These are phyloP conservation scores for Mortierella sp. DNA, from an alignment of 371 early-diverging fungal genomes.

Conservation along the genomic window DNA sequence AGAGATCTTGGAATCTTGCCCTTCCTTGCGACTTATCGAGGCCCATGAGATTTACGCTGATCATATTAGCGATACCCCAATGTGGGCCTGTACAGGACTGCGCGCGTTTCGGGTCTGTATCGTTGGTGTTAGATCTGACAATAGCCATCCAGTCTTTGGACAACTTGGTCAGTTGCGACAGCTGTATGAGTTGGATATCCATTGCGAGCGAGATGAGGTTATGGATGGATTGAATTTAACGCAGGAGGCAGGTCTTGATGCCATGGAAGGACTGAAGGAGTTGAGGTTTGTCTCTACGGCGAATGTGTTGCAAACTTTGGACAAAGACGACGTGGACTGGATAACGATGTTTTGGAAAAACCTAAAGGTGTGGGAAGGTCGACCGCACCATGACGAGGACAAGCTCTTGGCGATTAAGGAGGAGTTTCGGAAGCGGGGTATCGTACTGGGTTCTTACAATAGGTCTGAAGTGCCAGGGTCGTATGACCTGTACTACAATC, in stretches of 20 bases:
- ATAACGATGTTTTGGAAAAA: not conserved
- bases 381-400: not conserved
- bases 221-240: not conserved
- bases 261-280: not conserved
- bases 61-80: not conserved
- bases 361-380: not conserved
- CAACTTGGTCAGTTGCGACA: not conserved
- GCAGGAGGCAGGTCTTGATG: not conserved
- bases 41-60: not conserved
- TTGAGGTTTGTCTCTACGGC: not conserved
- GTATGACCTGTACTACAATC: not conserved
- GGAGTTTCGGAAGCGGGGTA: not conserved
- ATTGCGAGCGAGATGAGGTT: not conserved
- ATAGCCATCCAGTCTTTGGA: not conserved
- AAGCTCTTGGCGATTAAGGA: not conserved
- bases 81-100: not conserved
- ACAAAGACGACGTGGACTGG: not conserved
- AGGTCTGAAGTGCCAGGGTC: not conserved
- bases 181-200: not conserved
- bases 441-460: not conserved
- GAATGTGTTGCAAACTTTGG: not conserved
- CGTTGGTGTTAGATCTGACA: not conserved
- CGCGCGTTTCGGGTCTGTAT: not conserved
- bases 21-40: not conserved
- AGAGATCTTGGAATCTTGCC: not conserved